Evolutionary conservation across 148 eudicot species (phyloP), one percentile per base, ranked within the genome.

Genomic region (Vaccinium myrtillus): DNA sequence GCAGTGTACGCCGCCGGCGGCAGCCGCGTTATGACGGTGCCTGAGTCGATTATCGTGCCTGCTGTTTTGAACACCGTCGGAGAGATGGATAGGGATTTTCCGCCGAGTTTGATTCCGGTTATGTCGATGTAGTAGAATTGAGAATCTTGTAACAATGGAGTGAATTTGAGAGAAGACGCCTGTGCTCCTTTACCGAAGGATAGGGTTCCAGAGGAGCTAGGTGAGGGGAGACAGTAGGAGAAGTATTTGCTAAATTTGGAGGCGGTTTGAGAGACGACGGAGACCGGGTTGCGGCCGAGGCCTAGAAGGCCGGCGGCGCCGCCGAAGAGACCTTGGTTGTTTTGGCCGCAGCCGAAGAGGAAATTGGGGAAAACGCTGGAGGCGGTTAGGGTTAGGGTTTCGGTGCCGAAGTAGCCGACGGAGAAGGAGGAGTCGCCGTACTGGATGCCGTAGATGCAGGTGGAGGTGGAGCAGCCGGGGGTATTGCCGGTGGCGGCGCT

Each of bases 261-360:
- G n/a, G 79, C 56, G 56, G 79, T 87, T 56, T 93, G 98, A 12
- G 94, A 90, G 14, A 92, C 88, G 46, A 85, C 46, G 0, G 95
- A 93, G 15, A 93, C 46, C 16, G 81, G 78, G 39, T 90, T 87
- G 19, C 92, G 81, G 0, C 93, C 94, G 8, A 93, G 92, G 51
- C 94, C 95, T 5, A 93, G 8, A 32, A 93, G 82, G 2, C 95
- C 94, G 25, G 94, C 94, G 10, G 56, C n/a, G 9, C 88, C 88
- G 14, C 92, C 87, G 43, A 93, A 94, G 49, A 94, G 90, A 10
- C 98, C 98, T 55, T 88, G 92, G 81, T 94, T 94, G 81, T 92
- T 84, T 78, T 93, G 88, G n/a, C 98, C 98, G 79, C 98, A 93
- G 0, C 95, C 79, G 56, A 76, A 76, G 55, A 3, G 15, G 32